Conservation (phyloP, 2,329 filamentous ascomycete species). For the Paramyrothecium sp. region DNA sequence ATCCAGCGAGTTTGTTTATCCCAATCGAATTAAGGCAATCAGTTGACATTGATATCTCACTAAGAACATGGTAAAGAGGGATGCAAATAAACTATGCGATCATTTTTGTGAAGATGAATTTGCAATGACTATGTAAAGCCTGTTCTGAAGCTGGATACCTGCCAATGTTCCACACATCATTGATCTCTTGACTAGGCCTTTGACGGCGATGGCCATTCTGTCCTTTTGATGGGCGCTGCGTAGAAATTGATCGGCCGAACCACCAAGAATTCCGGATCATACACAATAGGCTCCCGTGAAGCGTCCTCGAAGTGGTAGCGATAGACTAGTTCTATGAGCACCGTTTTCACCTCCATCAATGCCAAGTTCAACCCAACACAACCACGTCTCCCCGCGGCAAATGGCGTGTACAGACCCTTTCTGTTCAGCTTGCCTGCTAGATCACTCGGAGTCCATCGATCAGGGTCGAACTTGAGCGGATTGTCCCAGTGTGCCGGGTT, state of each 20-base stretch:
- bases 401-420: conserved; percentile 46
- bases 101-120: too few relatives aligned
- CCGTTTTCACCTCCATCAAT: conserved; percentile 54
- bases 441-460: conserved; percentile 46
- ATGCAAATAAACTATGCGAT: too few relatives aligned
- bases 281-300: conserved; percentile 11
- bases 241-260: conserved; percentile 18
- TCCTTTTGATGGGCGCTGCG: too few relatives aligned
- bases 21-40: too few relatives aligned
- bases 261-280: conserved; percentile 17
- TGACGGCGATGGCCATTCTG: too few relatives aligned
- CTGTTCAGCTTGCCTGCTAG: conserved; percentile 42
- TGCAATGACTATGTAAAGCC: too few relatives aligned
- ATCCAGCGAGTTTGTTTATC: too few relatives aligned
- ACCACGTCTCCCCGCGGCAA: conserved; percentile 50
- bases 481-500: conserved; percentile 54
- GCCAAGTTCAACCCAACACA: conserved; percentile 64
- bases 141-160: too few relatives aligned
- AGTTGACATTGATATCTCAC: too few relatives aligned
- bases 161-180: too few relatives aligned
- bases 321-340: conserved; percentile 52
- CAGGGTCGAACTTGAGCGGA: conserved; percentile 52
- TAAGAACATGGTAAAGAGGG: too few relatives aligned
- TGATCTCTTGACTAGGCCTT: too few relatives aligned
- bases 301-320: conserved; percentile 25